phyloP scores from a whole-genome alignment of 2,329 filamentous ascomycete species.

The Penicillium sclerotigenum region DNA sequence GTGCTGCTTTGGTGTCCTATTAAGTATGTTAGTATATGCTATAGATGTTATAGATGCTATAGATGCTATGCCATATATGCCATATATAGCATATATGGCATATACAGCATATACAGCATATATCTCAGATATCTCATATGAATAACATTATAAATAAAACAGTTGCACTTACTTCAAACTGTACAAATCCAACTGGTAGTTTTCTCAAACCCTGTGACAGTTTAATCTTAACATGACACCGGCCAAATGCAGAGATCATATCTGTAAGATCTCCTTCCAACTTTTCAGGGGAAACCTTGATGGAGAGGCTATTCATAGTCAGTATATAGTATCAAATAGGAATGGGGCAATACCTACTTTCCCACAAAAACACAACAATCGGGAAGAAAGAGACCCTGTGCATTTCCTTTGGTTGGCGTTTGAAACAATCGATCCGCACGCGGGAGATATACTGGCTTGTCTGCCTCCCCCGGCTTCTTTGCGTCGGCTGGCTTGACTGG shows the following conservation, averaged over 20 bases:
- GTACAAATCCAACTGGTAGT: constrained; percentile 39
- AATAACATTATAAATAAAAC: not conserved
- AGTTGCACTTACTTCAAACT: constrained; percentile 34
- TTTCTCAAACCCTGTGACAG: constrained; percentile 26
- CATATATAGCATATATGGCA: not conserved
- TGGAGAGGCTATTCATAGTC: constrained; percentile 26
- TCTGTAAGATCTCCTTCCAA: constrained; percentile 30
- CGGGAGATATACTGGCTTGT: constrained; percentile 3
- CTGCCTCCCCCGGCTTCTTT: not conserved
- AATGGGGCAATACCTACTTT: constrained; percentile 30
- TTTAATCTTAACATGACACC: constrained; percentile 38
- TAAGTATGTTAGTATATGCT: not conserved
- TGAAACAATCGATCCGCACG: constrained; percentile 30
- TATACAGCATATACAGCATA: not conserved
- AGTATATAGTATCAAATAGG: constrained; percentile 2
- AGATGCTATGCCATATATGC: too few relatives aligned
- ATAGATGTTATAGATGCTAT: too few relatives aligned
- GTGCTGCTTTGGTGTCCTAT: not conserved
- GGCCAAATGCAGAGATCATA: constrained; percentile 32
- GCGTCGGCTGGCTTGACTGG: not conserved
- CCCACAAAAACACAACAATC: constrained; percentile 40
- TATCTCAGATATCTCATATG: not conserved
- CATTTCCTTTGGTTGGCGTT: constrained; percentile 31
- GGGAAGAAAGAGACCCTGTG: constrained; percentile 38
- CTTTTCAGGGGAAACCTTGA: constrained; percentile 24